Base-by-base conservation (phyloP, 345 rosid genomes). In the Passiflora organensis region DNA sequence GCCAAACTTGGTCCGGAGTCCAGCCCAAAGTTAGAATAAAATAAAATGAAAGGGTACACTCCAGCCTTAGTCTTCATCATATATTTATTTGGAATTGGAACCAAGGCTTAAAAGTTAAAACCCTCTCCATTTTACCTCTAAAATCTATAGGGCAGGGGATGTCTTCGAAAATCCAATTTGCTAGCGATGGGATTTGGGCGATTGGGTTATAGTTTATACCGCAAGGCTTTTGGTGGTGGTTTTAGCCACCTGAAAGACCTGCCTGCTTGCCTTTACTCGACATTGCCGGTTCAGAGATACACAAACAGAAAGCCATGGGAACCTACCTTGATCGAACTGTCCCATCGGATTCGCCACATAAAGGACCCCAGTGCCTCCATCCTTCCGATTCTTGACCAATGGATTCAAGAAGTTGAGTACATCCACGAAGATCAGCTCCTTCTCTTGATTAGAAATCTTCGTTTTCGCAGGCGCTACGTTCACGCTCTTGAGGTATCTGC, bases 401-500 rank as follows among this genome's bases (percentile, higher is more conserved):
- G 85, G 82, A 52, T 77, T 32, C 62, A 38, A 38, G 80, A 74
- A 61, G 76, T 77, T 20, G 25, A 53, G 17, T 16, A 48, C 0
- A 56, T 76, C 0, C 14, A 57, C n/a, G 62, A 64, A 60, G n/a
- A 51, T 2, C 32, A 34, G 1, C 65, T 71, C 48, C 59, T 8
- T 0, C 0, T 1, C 32, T 51, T 65, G 22, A 60, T 80, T 58
- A 68, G 32, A 57, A 52, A 59, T 34, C 46, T 71, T 3, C 59
- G 73, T 11, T 47, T 6, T 36, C 57, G 53, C 32, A 67, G 47
- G 19, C 65, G 78, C 18, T 64, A 56, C 54, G 2, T 46, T 22
- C 82, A 69, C 20, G 85, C 80, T 59, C 82, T 74, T 1, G 63
- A 80, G 77, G 81, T 79, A 62, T 48, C 32, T 2, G 13, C 37